These are phyloP conservation scores for Hanseniaspora mollemarum DNA, from an alignment of 805 yeast species.

Conservation along the genomic window DNA sequence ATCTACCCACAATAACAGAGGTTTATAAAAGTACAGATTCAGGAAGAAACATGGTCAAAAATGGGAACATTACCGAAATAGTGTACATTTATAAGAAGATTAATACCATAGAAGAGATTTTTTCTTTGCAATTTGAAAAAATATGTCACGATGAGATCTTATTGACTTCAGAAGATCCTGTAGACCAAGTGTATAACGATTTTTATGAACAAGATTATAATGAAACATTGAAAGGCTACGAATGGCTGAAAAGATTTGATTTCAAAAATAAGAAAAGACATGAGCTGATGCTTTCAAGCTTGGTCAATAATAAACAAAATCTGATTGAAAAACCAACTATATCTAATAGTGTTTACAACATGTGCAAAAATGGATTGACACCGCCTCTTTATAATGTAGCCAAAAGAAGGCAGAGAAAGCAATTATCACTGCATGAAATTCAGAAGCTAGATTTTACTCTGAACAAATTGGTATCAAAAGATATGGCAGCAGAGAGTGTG, in stretches of 20 bases:
- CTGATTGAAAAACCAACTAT: background rate
- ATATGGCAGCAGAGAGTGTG: conserved; percentile 73
- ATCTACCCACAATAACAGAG: conserved; percentile 79
- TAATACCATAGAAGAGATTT: conserved; percentile 38
- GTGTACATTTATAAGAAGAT: conserved; percentile 56
- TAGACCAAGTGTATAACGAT: conserved; percentile 21
- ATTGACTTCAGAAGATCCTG: conserved; percentile 11
- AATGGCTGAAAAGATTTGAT: conserved; percentile 16
- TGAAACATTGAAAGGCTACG: conserved; percentile 17
- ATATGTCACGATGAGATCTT: conserved; percentile 36
- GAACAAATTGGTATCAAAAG: conserved; percentile 60
- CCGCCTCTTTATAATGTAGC: conserved; percentile 66
- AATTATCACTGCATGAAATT: conserved; percentile 57
- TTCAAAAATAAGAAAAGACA: conserved; percentile 4
- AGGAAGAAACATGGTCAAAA: conserved; percentile 73
- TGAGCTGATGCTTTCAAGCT: background rate
- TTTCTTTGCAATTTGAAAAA: conserved; percentile 29
- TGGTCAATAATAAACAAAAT: background rate
- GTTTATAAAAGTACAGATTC: conserved; percentile 74
- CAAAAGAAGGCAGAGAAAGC: conserved; percentile 58
- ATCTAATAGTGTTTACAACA: conserved; percentile 22
- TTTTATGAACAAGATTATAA: conserved; percentile 25
- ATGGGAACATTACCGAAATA: conserved; percentile 78
- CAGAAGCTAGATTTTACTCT: conserved; percentile 71
- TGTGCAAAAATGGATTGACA: conserved; percentile 66